Conservation (phyloP, 2,329 filamentous ascomycete species). For the Phialemoniopsis sp. region DNA sequence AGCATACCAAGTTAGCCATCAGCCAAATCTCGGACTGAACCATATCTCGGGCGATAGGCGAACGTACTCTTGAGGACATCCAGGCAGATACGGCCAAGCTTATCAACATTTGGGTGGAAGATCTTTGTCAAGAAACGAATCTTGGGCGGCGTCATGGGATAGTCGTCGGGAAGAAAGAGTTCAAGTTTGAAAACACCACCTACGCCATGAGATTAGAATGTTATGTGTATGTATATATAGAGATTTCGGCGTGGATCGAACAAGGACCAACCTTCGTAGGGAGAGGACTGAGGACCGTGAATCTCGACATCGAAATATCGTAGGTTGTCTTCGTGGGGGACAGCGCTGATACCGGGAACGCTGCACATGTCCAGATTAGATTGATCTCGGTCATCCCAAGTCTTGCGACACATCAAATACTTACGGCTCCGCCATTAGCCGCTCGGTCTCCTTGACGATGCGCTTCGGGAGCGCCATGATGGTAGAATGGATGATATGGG, state of each 20-base stretch:
- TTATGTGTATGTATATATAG: constrained; percentile 2
- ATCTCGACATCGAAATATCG: constrained; percentile 98
- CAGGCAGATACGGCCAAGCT: constrained; percentile 92
- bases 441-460: constrained; percentile 98
- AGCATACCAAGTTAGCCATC: constrained; percentile 9
- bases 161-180: constrained; percentile 96
- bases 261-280: constrained; percentile 73
- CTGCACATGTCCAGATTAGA: constrained; percentile 38
- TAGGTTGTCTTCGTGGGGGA: constrained; percentile 95
- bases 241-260: neutral
- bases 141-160: constrained; percentile 98
- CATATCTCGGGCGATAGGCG: neutral
- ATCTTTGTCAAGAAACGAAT: constrained; percentile 99
- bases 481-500: neutral
- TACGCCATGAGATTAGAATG: constrained; percentile 15
- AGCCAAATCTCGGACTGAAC: too few relatives aligned
- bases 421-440: constrained; percentile 93
- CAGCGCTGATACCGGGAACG: constrained; percentile 91
- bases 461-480: constrained; percentile 83
- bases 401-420: constrained; percentile 21
- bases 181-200: constrained; percentile 92
- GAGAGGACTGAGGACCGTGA: constrained; percentile 85
- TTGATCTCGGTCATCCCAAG: neutral
- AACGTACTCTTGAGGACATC: constrained; percentile 87
- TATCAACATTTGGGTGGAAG: constrained; percentile 98